Base-by-base conservation (phyloP, 352 stramenopile genomes). In the Blastocystis sp. region DNA sequence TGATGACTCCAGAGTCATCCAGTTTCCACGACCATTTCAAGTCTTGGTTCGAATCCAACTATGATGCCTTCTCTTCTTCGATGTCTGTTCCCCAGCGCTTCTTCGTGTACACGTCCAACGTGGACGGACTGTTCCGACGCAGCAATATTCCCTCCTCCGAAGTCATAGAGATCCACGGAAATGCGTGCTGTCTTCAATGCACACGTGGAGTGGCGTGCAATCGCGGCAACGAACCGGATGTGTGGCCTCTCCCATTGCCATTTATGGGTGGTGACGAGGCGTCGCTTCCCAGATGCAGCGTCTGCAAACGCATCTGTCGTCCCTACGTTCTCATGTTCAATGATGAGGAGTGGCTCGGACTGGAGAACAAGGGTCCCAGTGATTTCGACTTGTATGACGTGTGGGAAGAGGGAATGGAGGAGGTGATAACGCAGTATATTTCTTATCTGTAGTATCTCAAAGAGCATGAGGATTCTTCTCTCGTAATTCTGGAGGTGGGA, bases 131-230 rank as follows among this genome's bases (percentile, higher is more conserved):
- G n/a, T 85, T 85, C 51, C 18, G 4, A 14, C 71, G 75, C 8
- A 36, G 48, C 21, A 51, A 51, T 14, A 76, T 85, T 63, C 46
- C 75, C 56, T 29, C 34, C 9, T 36, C 54, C 4, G 75, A 85
- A 21, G 34, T 85, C 36, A 48, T 85, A 1, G 75, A 85, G 29
- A 85, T 85, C 49, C 75, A 85, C 44, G 75, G 75, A 63, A 85
- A 85, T 48, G 57, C 57, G 14, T 56, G 24, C 14, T 16, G 2
- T 24, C 24, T 85, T 1, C 75, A 85, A 48, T 85, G 75, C 36
- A 21, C 48, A 14, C 9, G 75, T 32, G 75, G 63, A 16, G 36
- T 81, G 14, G 27, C 54, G 4, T 81, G 69, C 53, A 73, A 48
- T 16, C n/a, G n/a, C n/a, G n/a, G n/a, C n/a, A n/a, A n/a, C n/a